Percentiles rank a stretch among this genome's conserved stretches.
Conservation (phyloP, 1,139 yeast species). For the Debaryomyces subglobosus region DNA sequence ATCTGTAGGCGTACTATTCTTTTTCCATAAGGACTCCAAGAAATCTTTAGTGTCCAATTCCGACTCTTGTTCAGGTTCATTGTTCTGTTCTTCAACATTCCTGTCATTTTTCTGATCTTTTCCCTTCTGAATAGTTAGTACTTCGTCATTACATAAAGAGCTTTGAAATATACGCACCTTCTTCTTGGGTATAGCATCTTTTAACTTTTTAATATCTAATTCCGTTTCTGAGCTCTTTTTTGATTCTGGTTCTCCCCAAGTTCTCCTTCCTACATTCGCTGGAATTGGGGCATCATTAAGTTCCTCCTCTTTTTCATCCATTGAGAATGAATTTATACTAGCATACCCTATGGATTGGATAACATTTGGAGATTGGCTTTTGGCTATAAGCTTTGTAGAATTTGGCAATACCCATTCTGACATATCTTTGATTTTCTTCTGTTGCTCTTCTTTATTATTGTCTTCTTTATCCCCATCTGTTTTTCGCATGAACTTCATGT, state of each 20-base stretch:
- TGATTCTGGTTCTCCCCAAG: slow-evolving; percentile 30
- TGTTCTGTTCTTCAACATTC: slow-evolving; percentile 8
- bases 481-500: slow-evolving; percentile 66
- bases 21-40: slow-evolving; percentile 35
- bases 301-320: slow-evolving; percentile 16
- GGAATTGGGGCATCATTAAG: slow-evolving; percentile 12
- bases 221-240: slow-evolving; percentile 30
- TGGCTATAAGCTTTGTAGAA: slow-evolving; percentile 26
- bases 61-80: slow-evolving; percentile 6
- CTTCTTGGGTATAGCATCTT: slow-evolving; percentile 16
- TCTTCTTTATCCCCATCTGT: slow-evolving; percentile 30
- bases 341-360: slow-evolving; percentile 54
- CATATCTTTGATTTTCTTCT: slow-evolving; percentile 49
- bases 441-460: slow-evolving; percentile 35
- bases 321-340: slow-evolving; percentile 33
- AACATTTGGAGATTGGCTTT: slow-evolving; percentile 23
- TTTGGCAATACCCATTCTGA: slow-evolving; percentile 65
- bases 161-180: slow-evolving; percentile 13
- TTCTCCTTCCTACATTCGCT: slow-evolving; percentile 25
- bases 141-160: not conserved
- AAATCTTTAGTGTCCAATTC: slow-evolving; percentile 14
- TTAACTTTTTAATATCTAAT: slow-evolving; percentile 29
- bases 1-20: slow-evolving; percentile 18
- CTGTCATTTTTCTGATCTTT: not conserved
- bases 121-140: slow-evolving; percentile 14